Conservation (phyloP, 768 basidiomycete species). For the Suillus plorans region DNA sequence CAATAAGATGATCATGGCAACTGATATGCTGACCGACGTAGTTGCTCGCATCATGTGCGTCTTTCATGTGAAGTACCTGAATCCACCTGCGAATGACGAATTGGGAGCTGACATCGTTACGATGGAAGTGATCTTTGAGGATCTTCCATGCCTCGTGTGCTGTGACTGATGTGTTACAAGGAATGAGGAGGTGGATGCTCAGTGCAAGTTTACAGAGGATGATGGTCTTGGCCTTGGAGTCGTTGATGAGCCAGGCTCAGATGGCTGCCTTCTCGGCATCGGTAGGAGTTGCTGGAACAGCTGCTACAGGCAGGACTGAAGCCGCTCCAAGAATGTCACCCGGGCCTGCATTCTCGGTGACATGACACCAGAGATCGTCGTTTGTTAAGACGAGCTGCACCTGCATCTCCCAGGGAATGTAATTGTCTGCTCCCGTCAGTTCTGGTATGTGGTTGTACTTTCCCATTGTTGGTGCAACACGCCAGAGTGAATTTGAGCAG, state of each 20-base stretch:
- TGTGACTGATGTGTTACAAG: not conserved
- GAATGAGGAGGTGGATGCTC: not conserved
- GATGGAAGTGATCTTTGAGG: not conserved
- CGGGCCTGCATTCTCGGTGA: not conserved
- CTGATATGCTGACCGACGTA: not conserved
- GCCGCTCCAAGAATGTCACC: not conserved
- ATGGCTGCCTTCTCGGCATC: too few relatives aligned
- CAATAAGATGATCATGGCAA: too few relatives aligned
- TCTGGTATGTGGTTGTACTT: not conserved
- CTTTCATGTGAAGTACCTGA: not conserved
- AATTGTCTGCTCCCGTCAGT: too few relatives aligned
- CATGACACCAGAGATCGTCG: slow-evolving; percentile 7
- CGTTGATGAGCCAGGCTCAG: too few relatives aligned
- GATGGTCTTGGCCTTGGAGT: too few relatives aligned
- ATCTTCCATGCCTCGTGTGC: not conserved
- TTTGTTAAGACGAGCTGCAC: not conserved
- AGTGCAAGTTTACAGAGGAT: too few relatives aligned
- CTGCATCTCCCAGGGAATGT: too few relatives aligned
- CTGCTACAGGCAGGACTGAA: too few relatives aligned
- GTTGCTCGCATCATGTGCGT: not conserved
- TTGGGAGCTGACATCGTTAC: not conserved
- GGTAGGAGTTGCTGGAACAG: too few relatives aligned
- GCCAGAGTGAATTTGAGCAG: not conserved
- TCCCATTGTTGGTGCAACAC: not conserved
- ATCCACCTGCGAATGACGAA: not conserved